phyloP scores from a whole-genome alignment of 2,329 filamentous ascomycete genomes.

The Tolypocladium cylindrosporum region DNA sequence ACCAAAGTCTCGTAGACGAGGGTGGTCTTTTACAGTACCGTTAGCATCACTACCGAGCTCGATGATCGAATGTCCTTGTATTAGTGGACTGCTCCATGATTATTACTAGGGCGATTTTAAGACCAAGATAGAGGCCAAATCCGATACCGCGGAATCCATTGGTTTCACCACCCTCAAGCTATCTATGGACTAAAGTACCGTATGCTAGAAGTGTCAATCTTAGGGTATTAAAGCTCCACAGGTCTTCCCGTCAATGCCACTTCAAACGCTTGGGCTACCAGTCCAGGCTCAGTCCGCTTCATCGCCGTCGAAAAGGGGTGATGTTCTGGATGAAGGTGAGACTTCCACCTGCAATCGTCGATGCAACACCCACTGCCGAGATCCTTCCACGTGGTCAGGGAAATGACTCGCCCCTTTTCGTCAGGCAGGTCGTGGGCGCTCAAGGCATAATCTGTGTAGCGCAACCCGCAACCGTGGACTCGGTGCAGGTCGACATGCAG shows the following conservation, averaged over 20 bases:
- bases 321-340: background rate
- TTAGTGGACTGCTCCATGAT: no score
- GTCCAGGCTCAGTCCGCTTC: background rate
- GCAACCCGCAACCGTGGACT: background rate
- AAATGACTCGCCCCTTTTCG: background rate
- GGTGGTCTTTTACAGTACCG: no score
- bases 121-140: no score
- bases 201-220: background rate
- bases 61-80: no score
- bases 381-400: background rate
- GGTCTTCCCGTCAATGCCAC: background rate
- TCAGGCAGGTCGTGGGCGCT: background rate
- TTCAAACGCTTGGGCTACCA: background rate
- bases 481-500: no score
- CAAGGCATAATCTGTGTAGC: background rate
- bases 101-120: no score
- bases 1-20: no score
- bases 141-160: no score
- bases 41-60: no score
- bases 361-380: background rate
- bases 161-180: no score
- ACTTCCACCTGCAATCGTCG: background rate
- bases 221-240: background rate
- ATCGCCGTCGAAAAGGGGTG: no score
- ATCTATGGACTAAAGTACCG: background rate